Evolutionary conservation across 805 yeast genomes (phyloP).

Genomic region (Yarrowia sp.): DNA sequence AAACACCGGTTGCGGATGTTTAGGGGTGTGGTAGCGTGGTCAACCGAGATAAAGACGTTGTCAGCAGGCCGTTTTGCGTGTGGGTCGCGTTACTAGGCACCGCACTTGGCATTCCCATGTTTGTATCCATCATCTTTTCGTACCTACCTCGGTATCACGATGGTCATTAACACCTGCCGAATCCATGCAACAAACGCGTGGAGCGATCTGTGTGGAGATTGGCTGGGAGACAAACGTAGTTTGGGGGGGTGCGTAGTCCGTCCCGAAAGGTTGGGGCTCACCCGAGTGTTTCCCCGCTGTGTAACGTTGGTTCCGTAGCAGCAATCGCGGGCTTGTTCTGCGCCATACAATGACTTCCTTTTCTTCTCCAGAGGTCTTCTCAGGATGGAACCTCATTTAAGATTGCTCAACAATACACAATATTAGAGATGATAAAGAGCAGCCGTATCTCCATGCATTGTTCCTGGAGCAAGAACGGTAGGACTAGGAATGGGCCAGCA

Average conservation of each 20-base stretch:
- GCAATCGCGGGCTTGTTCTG: background rate
- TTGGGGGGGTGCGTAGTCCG: background rate
- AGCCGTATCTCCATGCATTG: slow-evolving; percentile 30
- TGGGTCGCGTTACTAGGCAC: too few relatives aligned
- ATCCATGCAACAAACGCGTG: slow-evolving; percentile 32
- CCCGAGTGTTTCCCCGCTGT: background rate
- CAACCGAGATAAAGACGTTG: too few relatives aligned
- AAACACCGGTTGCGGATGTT: background rate
- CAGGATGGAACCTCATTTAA: slow-evolving; percentile 13
- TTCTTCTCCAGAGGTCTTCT: background rate
- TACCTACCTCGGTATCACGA: too few relatives aligned
- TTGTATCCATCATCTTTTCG: too few relatives aligned
- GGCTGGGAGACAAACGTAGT: slow-evolving; percentile 14
- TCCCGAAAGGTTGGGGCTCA: too few relatives aligned
- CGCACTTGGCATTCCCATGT: too few relatives aligned
- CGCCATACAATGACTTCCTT: background rate
- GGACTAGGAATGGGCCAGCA: background rate
- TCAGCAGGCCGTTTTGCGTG: background rate
- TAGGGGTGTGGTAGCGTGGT: too few relatives aligned
- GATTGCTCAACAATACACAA: slow-evolving; percentile 36
- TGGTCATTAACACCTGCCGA: background rate
- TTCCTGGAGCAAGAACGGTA: background rate
- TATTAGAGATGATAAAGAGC: slow-evolving; percentile 35
- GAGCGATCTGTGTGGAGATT: slow-evolving; percentile 29
- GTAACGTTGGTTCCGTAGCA: background rate